phyloP scores from a whole-genome alignment of 306 rosid genomes.

The Rosa multiflora region DNA sequence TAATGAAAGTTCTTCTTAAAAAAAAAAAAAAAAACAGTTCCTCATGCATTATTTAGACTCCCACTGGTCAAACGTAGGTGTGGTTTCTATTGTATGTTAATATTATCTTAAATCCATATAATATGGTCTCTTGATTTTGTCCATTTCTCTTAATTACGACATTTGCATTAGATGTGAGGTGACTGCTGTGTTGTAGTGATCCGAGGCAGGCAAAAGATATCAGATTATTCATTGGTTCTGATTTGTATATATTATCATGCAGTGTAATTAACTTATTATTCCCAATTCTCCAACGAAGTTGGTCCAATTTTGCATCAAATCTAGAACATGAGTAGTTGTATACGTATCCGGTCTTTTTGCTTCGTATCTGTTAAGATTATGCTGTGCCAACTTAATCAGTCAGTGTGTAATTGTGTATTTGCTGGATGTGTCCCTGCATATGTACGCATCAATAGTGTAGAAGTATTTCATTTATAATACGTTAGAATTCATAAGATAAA shows the following conservation, averaged over 20 bases:
- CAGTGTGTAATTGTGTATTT: not conserved
- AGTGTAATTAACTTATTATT: not conserved
- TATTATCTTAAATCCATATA: not conserved
- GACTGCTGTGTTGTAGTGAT: conserved; percentile 2
- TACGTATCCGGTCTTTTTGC: not conserved
- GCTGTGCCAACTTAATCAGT: not conserved
- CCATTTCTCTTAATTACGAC: conserved; percentile 1
- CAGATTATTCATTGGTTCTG: not conserved
- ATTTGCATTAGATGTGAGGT: not conserved
- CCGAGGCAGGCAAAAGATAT: not conserved
- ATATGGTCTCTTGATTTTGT: not conserved
- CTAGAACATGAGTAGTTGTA: not conserved
- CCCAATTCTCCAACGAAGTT: not conserved
- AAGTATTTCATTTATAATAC: no score
- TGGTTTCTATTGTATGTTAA: not conserved
- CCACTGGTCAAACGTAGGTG: not conserved
- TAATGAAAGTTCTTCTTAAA: no score
- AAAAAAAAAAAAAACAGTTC: not conserved
- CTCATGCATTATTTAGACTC: conserved; percentile 1
- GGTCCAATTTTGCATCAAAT: not conserved
- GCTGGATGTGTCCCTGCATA: no score
- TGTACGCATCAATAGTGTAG: no score
- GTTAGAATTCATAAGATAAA: no score
- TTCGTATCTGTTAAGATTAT: not conserved
- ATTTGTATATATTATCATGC: not conserved